Evolutionary conservation across 169 alveolate species (phyloP).

Genomic region (Eimeria praecox): DNA sequence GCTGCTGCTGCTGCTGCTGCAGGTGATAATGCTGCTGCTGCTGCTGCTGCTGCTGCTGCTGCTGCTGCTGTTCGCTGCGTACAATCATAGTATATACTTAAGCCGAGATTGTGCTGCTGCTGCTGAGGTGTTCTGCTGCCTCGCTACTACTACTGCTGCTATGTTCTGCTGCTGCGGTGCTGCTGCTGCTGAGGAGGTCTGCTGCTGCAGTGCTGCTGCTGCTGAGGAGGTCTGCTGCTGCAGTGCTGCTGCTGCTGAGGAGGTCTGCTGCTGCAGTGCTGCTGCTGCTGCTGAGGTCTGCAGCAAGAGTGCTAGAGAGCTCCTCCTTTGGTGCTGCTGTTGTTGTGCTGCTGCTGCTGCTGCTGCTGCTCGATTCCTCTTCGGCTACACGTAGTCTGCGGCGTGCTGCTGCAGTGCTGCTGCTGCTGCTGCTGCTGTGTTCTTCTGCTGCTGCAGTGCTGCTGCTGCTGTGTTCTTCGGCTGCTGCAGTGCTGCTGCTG

Average conservation of each 20-base stretch:
- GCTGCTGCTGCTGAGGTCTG: constrained; percentile 13
- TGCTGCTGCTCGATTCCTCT: not conserved
- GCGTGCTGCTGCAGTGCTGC: constrained; percentile 15
- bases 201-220: constrained; percentile 35
- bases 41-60: constrained; percentile 31
- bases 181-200: constrained; percentile 15
- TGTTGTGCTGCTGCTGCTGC: not conserved
- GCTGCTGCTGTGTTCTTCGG: not conserved
- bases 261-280: constrained; percentile 2
- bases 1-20: constrained; percentile 16
- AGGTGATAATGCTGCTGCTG: not conserved
- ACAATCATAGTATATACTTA: not conserved
- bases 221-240: not conserved
- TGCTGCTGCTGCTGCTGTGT: not conserved
- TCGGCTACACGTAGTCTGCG: too few species aligned
- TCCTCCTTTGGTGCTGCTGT: not conserved
- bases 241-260: constrained; percentile 10
- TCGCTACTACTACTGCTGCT: constrained; percentile 17
- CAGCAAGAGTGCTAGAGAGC: too few species aligned
- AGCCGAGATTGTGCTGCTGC: not conserved
- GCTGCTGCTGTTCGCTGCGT: constrained; percentile 6
- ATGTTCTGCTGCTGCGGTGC: not conserved
- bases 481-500: constrained; percentile 27
- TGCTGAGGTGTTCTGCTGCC: not conserved
- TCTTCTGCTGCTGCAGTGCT: not conserved